phyloP scores from a whole-genome alignment of 2,329 filamentous ascomycete species.

The Colletotrichum eremochloae region DNA sequence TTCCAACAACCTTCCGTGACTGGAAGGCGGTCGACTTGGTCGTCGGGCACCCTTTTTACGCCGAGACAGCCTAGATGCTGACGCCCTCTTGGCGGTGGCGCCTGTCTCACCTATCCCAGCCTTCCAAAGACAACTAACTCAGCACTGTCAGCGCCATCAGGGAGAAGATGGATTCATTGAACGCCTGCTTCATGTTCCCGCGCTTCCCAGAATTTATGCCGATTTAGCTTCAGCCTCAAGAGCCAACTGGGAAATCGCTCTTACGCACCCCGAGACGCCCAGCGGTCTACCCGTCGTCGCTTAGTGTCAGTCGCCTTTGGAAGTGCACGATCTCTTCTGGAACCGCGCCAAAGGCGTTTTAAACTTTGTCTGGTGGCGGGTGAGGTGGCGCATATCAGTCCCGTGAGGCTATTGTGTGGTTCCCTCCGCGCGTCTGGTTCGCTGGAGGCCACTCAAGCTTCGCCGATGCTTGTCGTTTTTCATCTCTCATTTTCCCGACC shows the following conservation, averaged over 20 bases:
- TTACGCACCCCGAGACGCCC: not conserved
- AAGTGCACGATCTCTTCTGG: constrained; percentile 18
- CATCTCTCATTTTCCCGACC: not conserved
- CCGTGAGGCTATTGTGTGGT: constrained; percentile 35
- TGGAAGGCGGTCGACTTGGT: constrained; percentile 8
- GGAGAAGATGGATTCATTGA: constrained; percentile 2
- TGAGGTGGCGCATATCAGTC: not conserved
- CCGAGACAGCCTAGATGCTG: constrained; percentile 34
- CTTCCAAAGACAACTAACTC: constrained; percentile 3
- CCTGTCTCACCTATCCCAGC: constrained; percentile 6
- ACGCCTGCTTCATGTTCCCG: constrained; percentile 3
- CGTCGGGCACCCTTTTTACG: constrained; percentile 10
- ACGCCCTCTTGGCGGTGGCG: constrained; percentile 35
- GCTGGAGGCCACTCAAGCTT: not conserved
- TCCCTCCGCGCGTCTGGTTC: constrained; percentile 1
- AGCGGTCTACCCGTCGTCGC: not conserved
- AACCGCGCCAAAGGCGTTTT: not conserved
- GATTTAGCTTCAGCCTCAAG: constrained; percentile 16
- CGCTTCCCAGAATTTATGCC: constrained; percentile 30
- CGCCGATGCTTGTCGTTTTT: not conserved
- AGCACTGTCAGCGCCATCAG: not conserved
- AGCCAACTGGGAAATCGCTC: constrained; percentile 17
- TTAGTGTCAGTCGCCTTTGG: constrained; percentile 3
- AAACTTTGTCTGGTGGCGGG: constrained; percentile 1
- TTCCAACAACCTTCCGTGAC: constrained; percentile 32